A percentile compares a stretch with the other conserved stretches of the same genome.
phyloP scores from a whole-genome alignment of 106 monocot species.

The Chionographis japonica region DNA sequence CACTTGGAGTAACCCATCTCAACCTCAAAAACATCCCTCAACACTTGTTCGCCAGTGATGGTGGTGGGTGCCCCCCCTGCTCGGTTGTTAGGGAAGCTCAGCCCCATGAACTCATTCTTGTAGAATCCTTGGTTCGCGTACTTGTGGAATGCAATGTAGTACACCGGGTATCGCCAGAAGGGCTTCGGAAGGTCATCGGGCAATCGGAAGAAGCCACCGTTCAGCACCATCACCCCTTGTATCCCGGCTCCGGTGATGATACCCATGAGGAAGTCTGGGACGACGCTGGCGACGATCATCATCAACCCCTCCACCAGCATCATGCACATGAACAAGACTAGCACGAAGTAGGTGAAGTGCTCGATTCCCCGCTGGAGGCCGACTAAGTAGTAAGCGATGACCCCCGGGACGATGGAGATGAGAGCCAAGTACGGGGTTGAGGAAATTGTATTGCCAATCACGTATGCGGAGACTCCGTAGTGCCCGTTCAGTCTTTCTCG shows the following conservation, averaged over 20 bases:
- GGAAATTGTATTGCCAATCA: conserved; percentile 30
- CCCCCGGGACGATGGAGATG: conserved; percentile 21
- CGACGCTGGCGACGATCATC: conserved; percentile 41
- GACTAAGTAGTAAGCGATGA: conserved; percentile 28
- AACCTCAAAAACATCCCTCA: conserved; percentile 10
- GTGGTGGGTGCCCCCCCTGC: not conserved
- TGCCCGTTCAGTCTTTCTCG: conserved; percentile 39
- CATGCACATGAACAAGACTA: conserved; percentile 18
- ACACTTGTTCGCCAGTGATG: conserved; percentile 16
- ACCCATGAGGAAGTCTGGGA: conserved; percentile 41
- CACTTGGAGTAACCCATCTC: conserved; percentile 34
- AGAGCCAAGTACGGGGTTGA: conserved; percentile 19
- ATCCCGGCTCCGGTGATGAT: conserved; percentile 33
- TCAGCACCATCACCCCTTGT: conserved; percentile 33
- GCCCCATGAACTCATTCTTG: conserved; percentile 41
- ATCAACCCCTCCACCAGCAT: conserved; percentile 36
- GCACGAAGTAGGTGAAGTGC: conserved; percentile 29
- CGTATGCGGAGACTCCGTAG: conserved; percentile 31
- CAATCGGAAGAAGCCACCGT: conserved; percentile 32
- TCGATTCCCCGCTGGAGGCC: conserved; percentile 19
- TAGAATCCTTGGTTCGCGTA: conserved; percentile 29
- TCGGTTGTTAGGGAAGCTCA: not conserved
- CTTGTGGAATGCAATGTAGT: conserved; percentile 37
- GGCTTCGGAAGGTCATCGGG: conserved; percentile 26
- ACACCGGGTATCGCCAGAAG: conserved; percentile 29